Evolutionary conservation across 495 filamentous ascomycete species (phyloP).

Genomic region (Penicillium macrosclerotiorum): DNA sequence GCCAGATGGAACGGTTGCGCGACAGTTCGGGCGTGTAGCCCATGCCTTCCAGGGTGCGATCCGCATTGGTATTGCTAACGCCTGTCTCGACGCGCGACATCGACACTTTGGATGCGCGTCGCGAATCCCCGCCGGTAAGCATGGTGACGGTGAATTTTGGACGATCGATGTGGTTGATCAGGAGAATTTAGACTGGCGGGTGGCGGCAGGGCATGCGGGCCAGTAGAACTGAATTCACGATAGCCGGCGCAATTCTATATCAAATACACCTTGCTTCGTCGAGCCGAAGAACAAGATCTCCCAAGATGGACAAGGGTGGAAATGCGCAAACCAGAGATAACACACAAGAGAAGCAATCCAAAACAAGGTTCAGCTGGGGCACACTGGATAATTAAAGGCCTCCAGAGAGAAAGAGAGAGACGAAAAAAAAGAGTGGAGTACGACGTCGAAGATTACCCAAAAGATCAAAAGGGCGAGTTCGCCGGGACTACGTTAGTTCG

Average conservation of each 20-base stretch:
- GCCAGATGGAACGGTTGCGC: slow-evolving; percentile 48
- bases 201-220: background rate
- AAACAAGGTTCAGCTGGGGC: background rate
- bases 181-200: background rate
- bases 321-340: too few species aligned
- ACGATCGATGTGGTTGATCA: background rate
- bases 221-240: background rate
- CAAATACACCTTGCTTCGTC: too few species aligned
- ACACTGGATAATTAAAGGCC: too few species aligned
- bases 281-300: too few species aligned
- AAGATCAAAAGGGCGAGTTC: background rate
- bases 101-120: slow-evolving; percentile 20
- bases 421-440: slow-evolving; percentile 2
- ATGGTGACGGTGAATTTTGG: slow-evolving; percentile 12
- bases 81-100: slow-evolving; percentile 13
- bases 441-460: background rate
- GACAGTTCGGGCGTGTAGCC: slow-evolving; percentile 56
- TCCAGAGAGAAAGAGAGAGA: too few species aligned
- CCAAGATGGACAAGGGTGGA: too few species aligned
- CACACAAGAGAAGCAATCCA: background rate
- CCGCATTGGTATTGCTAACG: slow-evolving; percentile 15
- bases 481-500: too few species aligned
- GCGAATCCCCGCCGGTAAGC: slow-evolving; percentile 7
- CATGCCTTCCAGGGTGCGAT: slow-evolving; percentile 36
- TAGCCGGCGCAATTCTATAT: too few species aligned